Base-by-base conservation (phyloP, 768 basidiomycete species). In the Tylopilus rubrobrunneus region DNA sequence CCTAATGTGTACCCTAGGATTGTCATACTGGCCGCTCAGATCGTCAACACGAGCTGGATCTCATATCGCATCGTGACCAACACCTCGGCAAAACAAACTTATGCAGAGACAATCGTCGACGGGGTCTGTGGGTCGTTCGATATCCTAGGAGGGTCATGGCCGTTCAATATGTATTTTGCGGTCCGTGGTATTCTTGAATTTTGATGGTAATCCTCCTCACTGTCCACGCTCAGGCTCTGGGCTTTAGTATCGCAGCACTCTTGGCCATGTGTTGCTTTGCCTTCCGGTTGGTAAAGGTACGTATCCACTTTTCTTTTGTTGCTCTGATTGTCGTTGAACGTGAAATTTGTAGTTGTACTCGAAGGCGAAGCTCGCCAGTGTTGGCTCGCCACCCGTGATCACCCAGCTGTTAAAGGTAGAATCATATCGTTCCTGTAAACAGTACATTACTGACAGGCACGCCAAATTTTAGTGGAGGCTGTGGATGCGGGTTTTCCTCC, bases 371-470 rank as follows among this genome's bases (percentile, higher is more conserved):
- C 79, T 82, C 61, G 72, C 72, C 45, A 75, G 76, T 6, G 78
- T 83, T 40, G 81, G 80, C 17, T 74, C 79, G 17, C 73, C 78
- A 10, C 59, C 72, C 4, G 61, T 60, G 42, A 71, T 83, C 19
- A 73, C 74, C 56, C 68, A 72, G 19, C 64, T 81, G 28, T 79
- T 82, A 66, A 80, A 74, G 71, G 82, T 78, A 51, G 7, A 27
- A 2, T 52, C 37, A 21, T 28, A 33, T 19, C 45, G 21, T 17
- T 42, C 39, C 37, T 21, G 9, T 44, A 21, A 14, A 42, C 17
- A 23, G 19, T 27, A 14, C 33, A 47, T 41, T 43, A 9, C 36
- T 47, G 39, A 45, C 19, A 25, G 25, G 5, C 25, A 42, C 25
- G n/a, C n/a, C 19, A 4, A 49, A 31, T 31, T 31, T 31, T 31